Evolutionary conservation across 2,329 filamentous ascomycete genomes (phyloP).

Genomic region (Nemania sp.): DNA sequence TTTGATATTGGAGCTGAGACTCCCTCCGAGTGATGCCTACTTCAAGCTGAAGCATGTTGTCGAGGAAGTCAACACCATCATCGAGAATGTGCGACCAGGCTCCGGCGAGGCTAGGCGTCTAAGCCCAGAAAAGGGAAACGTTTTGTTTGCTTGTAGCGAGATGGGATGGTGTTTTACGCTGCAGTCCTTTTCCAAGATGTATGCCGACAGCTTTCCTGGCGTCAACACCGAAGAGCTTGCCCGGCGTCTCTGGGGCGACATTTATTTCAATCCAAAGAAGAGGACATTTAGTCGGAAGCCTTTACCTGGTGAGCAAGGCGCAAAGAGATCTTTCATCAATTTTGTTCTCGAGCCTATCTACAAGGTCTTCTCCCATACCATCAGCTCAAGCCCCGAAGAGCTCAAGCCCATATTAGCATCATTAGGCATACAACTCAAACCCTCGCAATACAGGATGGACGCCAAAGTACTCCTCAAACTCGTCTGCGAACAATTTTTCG

Average conservation of each 20-base stretch:
- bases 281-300: conserved; percentile 89
- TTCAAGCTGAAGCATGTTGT: conserved; percentile 99
- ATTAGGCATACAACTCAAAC: conserved; percentile 88
- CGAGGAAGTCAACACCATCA: conserved; percentile 96
- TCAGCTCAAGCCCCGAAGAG: conserved; percentile 89
- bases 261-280: conserved; percentile 93
- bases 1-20: conserved; percentile 90
- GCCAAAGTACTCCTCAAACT: conserved; percentile 88
- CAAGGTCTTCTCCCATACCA: conserved; percentile 95
- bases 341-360: conserved; percentile 97
- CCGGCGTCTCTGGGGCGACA: conserved; percentile 90
- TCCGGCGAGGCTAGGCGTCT: conserved; percentile 82
- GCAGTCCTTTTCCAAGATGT: conserved; percentile 95
- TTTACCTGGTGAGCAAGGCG: conserved; percentile 76
- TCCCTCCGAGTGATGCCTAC: conserved; percentile 95
- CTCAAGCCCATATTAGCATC: conserved; percentile 81
- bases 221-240: conserved; percentile 88
- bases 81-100: conserved; percentile 87
- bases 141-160: conserved; percentile 92
- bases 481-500: conserved; percentile 96
- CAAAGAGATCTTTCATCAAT: conserved; percentile 89
- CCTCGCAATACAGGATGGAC: conserved; percentile 90
- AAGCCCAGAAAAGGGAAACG: conserved; percentile 96
- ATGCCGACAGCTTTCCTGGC: conserved; percentile 86
- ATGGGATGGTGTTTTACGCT: conserved; percentile 99